These are phyloP conservation scores for Boletus rex-veris DNA, from an alignment of 768 basidiomycete genomes.

Conservation along the genomic window DNA sequence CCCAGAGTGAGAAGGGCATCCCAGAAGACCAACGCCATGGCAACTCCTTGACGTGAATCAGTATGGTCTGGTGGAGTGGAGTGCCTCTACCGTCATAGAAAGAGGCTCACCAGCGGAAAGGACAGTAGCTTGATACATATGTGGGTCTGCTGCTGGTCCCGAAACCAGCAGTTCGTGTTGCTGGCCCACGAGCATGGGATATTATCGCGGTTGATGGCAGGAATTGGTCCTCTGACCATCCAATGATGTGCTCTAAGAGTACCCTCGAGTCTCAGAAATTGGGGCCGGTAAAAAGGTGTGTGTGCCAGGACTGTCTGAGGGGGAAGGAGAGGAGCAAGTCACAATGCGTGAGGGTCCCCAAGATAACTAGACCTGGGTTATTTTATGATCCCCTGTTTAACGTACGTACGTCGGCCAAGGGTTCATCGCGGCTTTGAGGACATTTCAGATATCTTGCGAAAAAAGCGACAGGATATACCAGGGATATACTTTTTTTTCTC, in stretches of 20 bases:
- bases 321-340: neutral
- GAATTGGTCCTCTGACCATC: neutral
- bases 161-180: constrained; percentile 1
- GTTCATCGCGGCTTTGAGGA: neutral
- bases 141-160: neutral
- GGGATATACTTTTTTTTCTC: neutral
- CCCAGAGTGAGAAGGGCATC: constrained; percentile 16
- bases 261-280: neutral
- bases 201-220: neutral
- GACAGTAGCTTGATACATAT: neutral
- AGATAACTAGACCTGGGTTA: neutral
- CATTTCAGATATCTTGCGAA: neutral
- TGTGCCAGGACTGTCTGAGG: neutral
- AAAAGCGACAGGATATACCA: neutral
- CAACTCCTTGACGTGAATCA: constrained; percentile 9
- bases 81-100: neutral
- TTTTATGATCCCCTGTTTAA: neutral
- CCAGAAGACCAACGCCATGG: constrained; percentile 12
- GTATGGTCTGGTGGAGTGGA: neutral
- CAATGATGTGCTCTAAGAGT: neutral
- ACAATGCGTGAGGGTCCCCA: no score
- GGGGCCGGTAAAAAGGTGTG: neutral
- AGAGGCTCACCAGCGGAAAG: constrained; percentile 14
- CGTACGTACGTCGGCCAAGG: neutral
- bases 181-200: neutral